Evolutionary conservation across 345 rosid genomes (phyloP), one percentile per base, ranked within the genome.

Genomic region (Stellera chamaejasme): DNA sequence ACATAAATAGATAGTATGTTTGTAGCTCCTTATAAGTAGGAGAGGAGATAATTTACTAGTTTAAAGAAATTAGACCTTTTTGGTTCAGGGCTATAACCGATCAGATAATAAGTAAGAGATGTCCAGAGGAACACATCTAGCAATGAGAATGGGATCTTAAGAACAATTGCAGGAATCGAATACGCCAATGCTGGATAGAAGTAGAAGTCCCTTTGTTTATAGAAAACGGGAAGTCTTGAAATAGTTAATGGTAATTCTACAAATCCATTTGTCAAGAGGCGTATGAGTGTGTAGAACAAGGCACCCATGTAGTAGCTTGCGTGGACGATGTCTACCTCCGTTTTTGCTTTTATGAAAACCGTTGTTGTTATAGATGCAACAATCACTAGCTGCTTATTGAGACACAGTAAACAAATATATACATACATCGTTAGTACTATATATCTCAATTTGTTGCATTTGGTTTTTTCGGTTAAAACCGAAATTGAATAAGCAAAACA

Each of bases 121-220:
- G 81, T 75, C 83, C 87, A 78, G 11, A 76, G 42, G 47, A 74
- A 49, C 10, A 76, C 56, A 51, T 81, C 87, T 4, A 71, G 13
- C n/a, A 81, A 50, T 9, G 87, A 81, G 53, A 75, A 48, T 3
- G 87, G 81, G 36, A 81, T 48, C 69, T 78, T 81, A 27, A 81
- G 44, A 46, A 81, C 15, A 16, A 55, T 56, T 8, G 79, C 54
- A 0, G 87, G 81, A 54, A 78, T 65, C 11, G 79, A 48, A 56
- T 62, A 73, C 61, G 73, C 62, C 87, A 83, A 81, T 23, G 83
- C 75, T 27, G 83, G 81, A 48, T 78, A 81, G 43, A 81, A 73
- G 72, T 66, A 52, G 36, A 52, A 62, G 43, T 81, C 81, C 50
- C 78, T 67, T 58, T 78, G 83, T 66, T 73, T 75, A 62, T 73